Conservation (phyloP, 140 eudicot genomes). For the Oenanthe javanica region DNA sequence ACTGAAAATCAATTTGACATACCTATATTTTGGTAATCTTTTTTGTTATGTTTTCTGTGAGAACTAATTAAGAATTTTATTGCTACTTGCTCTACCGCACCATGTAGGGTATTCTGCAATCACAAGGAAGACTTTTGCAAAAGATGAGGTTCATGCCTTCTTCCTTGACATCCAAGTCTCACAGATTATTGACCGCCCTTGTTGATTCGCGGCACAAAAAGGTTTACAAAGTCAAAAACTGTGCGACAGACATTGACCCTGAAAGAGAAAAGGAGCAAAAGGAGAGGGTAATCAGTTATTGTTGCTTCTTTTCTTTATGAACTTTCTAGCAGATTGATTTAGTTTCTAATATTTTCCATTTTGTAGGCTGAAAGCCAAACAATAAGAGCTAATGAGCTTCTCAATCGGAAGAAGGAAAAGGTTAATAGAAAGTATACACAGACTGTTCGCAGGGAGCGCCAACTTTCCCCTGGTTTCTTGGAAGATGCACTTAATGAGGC, state of each 20-base stretch:
- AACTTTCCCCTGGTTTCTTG: conserved; percentile 93
- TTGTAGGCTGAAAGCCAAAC: conserved; percentile 88
- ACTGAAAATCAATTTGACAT: too few species aligned
- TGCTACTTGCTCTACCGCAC: not conserved
- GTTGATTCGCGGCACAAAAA: conserved; percentile 95
- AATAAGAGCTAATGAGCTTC: conserved; percentile 77
- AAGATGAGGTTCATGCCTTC: conserved; percentile 99
- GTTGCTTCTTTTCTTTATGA: not conserved
- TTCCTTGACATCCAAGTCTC: conserved; percentile 85
- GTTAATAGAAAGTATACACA: conserved; percentile 75
- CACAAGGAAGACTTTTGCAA: conserved; percentile 77
- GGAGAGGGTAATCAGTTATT: conserved; percentile 52
- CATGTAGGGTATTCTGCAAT: conserved; percentile 89
- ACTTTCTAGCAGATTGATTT: not conserved
- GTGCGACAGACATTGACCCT: conserved; percentile 92
- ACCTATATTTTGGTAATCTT: too few species aligned
- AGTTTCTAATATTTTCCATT: not conserved
- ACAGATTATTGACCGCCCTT: conserved; percentile 81
- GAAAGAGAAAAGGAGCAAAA: conserved; percentile 96
- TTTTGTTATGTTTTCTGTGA: conserved; percentile 8
- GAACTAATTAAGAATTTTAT: not conserved
- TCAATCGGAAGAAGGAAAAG: conserved; percentile 76
- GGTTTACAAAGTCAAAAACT: conserved; percentile 77
- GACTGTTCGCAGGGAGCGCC: conserved; percentile 74
- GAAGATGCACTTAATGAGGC: conserved; percentile 96